A percentile compares a stretch with the other conserved stretches of the same genome.
Evolutionary conservation across 805 yeast species (phyloP).

Genomic region (Wickerhamomyces bovis): DNA sequence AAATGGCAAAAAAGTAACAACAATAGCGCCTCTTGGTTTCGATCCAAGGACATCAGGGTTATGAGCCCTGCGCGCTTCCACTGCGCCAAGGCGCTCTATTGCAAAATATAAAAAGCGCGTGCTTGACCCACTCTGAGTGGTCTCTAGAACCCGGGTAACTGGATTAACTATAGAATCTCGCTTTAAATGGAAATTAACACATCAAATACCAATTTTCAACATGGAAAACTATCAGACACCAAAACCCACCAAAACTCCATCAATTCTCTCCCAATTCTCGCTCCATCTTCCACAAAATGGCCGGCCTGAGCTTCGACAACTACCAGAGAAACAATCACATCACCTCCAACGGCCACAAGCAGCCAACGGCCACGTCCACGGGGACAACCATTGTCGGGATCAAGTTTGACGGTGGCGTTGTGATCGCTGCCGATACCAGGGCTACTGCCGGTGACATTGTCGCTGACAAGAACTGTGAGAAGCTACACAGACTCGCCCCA

Average conservation of each 20-base stretch:
- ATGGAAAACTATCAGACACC: too few species aligned
- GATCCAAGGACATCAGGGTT: conserved; percentile 98
- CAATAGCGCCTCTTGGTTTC: conserved; percentile 89
- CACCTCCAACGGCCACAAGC: conserved; percentile 62
- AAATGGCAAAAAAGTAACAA: neutral
- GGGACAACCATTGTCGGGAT: conserved; percentile 99
- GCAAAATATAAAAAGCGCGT: too few species aligned
- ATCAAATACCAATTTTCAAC: too few species aligned
- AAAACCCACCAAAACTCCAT: neutral
- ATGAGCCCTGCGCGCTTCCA: conserved; percentile 99
- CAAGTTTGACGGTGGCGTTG: conserved; percentile 88
- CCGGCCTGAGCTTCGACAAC: conserved; percentile 90
- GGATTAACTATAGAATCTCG: too few species aligned
- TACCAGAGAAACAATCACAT: conserved; percentile 82
- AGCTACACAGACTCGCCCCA: conserved; percentile 84
- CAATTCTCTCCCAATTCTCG: neutral
- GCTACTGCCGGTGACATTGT: conserved; percentile 96
- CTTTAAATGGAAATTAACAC: too few species aligned
- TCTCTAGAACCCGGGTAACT: too few species aligned
- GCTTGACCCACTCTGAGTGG: too few species aligned
- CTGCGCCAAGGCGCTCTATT: conserved; percentile 91
- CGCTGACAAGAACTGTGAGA: conserved; percentile 97
- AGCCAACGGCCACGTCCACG: conserved; percentile 90
- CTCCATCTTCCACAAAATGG: conserved; percentile 39
- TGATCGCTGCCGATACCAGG: conserved; percentile 97